A percentile compares a stretch with the other conserved stretches of the same genome.
Evolutionary conservation across 352 stramenopile species (phyloP).

Genomic region (Globisporangium carolinianum): DNA sequence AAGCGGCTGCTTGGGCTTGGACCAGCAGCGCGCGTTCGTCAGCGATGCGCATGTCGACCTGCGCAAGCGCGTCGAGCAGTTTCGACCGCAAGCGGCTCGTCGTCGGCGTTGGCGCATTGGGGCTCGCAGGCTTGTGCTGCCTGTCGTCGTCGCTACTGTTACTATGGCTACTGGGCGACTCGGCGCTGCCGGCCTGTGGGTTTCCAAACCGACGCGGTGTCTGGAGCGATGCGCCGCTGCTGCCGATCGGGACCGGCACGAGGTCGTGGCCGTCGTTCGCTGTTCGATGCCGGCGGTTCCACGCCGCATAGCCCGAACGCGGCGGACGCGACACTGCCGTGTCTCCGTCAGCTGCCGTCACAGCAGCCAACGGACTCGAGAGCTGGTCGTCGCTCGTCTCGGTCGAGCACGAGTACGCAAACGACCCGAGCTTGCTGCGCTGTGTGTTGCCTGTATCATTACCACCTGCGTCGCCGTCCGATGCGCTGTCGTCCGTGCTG

Average conservation of each 20-base stretch:
- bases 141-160: no score
- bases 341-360: not conserved
- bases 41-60: constrained; percentile 51
- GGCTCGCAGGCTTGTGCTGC: constrained; percentile 13
- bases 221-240: not conserved
- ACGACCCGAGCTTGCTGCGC: constrained; percentile 34
- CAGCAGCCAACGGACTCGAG: constrained; percentile 4
- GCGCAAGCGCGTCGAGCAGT: constrained; percentile 41
- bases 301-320: constrained; percentile 32
- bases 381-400: constrained; percentile 45
- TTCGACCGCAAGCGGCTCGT: constrained; percentile 53
- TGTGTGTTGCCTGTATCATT: not conserved
- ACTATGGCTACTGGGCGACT: constrained; percentile 3
- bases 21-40: constrained; percentile 34
- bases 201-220: constrained; percentile 17
- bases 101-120: constrained; percentile 12
- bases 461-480: not conserved
- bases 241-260: constrained; percentile 25
- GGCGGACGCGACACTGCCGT: not conserved
- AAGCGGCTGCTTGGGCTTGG: constrained; percentile 18
- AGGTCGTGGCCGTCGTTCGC: constrained; percentile 19
- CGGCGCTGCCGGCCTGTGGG: constrained; percentile 22
- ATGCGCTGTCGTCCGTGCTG: constrained; percentile 14
- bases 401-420: constrained; percentile 64
- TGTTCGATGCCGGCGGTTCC: constrained; percentile 36